These are phyloP conservation scores for Zychaea mexicana DNA, from an alignment of 371 early-diverging fungal genomes.

Conservation along the genomic window DNA sequence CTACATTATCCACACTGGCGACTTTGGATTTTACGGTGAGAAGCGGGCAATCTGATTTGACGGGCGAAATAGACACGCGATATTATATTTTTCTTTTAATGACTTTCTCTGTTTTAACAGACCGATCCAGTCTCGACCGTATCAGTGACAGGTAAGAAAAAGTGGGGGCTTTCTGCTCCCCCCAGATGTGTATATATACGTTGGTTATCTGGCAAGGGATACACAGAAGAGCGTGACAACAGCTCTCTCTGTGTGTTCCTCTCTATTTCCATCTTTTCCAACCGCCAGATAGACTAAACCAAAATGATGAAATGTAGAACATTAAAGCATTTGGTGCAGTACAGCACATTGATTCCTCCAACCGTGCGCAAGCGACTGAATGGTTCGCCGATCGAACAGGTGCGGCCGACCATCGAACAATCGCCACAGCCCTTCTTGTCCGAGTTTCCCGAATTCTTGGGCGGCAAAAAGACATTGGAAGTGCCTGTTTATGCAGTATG, in stretches of 20 bases:
- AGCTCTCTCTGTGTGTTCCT: neutral
- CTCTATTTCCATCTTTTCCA: too few species aligned
- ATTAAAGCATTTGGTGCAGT: conserved; percentile 63
- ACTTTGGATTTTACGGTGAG: conserved; percentile 70
- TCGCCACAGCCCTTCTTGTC: conserved; percentile 53
- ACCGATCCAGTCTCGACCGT: conserved; percentile 55
- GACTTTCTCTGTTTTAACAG: conserved; percentile 22
- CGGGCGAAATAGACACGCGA: neutral
- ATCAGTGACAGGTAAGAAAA: conserved; percentile 67
- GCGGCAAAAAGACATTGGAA: conserved; percentile 47
- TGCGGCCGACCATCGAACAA: conserved; percentile 51
- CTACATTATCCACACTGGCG: conserved; percentile 69
- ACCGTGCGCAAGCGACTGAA: conserved; percentile 48
- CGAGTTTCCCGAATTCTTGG: conserved; percentile 56
- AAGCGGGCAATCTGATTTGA: neutral
- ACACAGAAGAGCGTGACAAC: conserved; percentile 3
- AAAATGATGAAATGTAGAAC: conserved; percentile 38
- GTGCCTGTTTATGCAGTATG: conserved; percentile 71
- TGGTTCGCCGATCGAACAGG: conserved; percentile 40
- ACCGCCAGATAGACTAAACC: neutral
- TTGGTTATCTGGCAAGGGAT: too few species aligned
- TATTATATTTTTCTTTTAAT: neutral
- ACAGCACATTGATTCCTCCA: conserved; percentile 61
- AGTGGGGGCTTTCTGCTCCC: neutral
- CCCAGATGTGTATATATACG: too few species aligned